Conservation (phyloP, 192 early-diverging fungal genomes). For the Funneliformis geosporum region DNA sequence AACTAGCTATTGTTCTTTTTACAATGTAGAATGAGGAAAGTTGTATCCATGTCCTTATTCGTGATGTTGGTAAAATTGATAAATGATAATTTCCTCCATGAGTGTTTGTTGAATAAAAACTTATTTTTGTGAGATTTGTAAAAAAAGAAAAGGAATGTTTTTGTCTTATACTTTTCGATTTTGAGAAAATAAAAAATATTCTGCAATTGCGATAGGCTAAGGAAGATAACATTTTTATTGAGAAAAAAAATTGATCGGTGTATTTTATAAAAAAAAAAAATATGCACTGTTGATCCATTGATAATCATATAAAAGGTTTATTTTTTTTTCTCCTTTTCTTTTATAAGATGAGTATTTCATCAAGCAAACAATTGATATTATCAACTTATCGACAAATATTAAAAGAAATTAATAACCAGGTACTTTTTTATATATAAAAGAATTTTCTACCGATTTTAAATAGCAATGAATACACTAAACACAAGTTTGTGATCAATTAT, state of each 20-base stretch:
- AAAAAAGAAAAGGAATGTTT: no score
- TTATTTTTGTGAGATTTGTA: no score
- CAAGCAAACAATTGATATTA: background rate
- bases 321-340: background rate
- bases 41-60: background rate
- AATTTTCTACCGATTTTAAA: background rate
- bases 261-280: no score
- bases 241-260: no score
- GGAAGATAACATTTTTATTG: no score
- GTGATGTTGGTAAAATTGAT: background rate
- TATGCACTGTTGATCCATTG: no score
- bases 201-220: no score
- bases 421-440: background rate
- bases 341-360: background rate
- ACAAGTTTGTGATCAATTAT: background rate
- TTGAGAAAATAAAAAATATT: no score
- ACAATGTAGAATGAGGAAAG: background rate
- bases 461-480: background rate
- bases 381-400: constrained; percentile 21
- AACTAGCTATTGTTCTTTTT: constrained; percentile 17
- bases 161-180: no score
- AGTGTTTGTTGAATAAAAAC: background rate
- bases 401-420: constrained; percentile 18
- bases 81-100: background rate
- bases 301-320: background rate